A percentile compares a stretch with the other conserved stretches of the same genome.
phyloP scores from a whole-genome alignment of 2,329 filamentous ascomycete species.

The Ustilaginoidea virens region DNA sequence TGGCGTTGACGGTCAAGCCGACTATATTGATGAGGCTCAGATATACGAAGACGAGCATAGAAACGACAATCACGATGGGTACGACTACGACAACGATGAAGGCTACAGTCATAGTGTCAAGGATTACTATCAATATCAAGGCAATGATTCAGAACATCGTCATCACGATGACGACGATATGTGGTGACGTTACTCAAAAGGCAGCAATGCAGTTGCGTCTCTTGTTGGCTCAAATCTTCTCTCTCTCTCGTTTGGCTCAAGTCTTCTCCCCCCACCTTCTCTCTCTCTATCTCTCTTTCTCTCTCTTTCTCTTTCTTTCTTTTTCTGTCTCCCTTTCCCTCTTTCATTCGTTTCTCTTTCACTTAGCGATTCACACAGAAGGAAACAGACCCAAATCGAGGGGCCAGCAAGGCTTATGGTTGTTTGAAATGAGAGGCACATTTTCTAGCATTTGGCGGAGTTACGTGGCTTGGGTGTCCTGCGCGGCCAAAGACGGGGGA shows the following conservation, averaged over 20 bases:
- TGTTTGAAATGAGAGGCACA: slow-evolving; percentile 10
- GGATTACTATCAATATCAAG: slow-evolving; percentile 25
- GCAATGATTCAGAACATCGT: slow-evolving; percentile 16
- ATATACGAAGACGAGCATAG: slow-evolving; percentile 37
- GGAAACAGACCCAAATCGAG: too few relatives aligned
- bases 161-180: slow-evolving; percentile 23
- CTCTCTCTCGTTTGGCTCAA: too few relatives aligned
- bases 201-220: too few relatives aligned
- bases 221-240: too few relatives aligned
- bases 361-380: too few relatives aligned
- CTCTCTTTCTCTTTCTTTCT: too few relatives aligned
- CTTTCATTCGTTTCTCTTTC: too few relatives aligned
- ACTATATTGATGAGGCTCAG: slow-evolving; percentile 36
- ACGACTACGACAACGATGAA: slow-evolving; percentile 23
- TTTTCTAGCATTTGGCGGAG: slow-evolving; percentile 20
- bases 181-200: too few relatives aligned
- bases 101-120: slow-evolving; percentile 22
- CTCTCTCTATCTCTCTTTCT: too few relatives aligned
- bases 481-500: slow-evolving; percentile 11
- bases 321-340: too few relatives aligned
- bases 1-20: slow-evolving; percentile 25
- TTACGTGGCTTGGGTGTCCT: slow-evolving; percentile 13
- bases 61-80: slow-evolving; percentile 21
- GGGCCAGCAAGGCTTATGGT: too few relatives aligned
- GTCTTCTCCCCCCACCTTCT: too few relatives aligned